Percentiles rank a stretch among this genome's conserved stretches.
phyloP scores from a whole-genome alignment of 768 basidiomycete species.

The Phlegmacium glaucopus region DNA sequence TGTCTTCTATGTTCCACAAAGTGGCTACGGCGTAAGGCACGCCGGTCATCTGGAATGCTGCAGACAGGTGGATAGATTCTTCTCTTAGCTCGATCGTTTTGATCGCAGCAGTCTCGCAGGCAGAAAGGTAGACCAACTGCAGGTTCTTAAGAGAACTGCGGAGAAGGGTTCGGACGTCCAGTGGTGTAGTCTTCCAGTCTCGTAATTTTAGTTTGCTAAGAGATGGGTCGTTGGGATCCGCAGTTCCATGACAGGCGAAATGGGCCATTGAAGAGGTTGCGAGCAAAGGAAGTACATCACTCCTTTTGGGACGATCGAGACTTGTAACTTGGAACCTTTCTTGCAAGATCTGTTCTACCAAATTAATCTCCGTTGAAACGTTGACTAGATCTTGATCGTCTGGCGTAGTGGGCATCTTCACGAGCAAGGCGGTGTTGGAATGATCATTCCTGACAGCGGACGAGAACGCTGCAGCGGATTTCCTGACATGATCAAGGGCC shows the following conservation, averaged over 20 bases:
- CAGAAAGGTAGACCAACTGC: conserved; percentile 33
- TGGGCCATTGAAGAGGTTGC: conserved; percentile 2
- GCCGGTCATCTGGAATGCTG: conserved; percentile 27
- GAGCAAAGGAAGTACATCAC: conserved; percentile 4
- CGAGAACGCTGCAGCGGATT: background rate
- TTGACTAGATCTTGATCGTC: conserved; percentile 7
- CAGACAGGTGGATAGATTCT: conserved; percentile 32
- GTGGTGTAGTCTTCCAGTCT: conserved; percentile 12
- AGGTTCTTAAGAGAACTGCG: conserved; percentile 4
- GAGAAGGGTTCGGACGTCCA: conserved; percentile 16
- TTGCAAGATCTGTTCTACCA: background rate
- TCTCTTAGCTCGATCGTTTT: conserved; percentile 18
- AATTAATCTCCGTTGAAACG: conserved; percentile 6
- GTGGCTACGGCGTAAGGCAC: conserved; percentile 27
- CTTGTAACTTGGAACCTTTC: conserved; percentile 4
- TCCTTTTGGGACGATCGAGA: conserved; percentile 6
- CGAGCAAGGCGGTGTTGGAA: conserved; percentile 7
- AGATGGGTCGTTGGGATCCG: conserved; percentile 21
- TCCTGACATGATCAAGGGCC: conserved; percentile 9
- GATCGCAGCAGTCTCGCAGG: conserved; percentile 30
- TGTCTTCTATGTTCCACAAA: conserved; percentile 32
- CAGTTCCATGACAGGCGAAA: conserved; percentile 26
- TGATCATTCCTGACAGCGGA: conserved; percentile 1
- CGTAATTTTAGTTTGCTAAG: conserved; percentile 13
- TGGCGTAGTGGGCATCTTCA: conserved; percentile 17